Percentiles rank a stretch among this genome's conserved stretches.
phyloP scores from a whole-genome alignment of 306 rosid genomes.

The Macrotyloma uniflorum region DNA sequence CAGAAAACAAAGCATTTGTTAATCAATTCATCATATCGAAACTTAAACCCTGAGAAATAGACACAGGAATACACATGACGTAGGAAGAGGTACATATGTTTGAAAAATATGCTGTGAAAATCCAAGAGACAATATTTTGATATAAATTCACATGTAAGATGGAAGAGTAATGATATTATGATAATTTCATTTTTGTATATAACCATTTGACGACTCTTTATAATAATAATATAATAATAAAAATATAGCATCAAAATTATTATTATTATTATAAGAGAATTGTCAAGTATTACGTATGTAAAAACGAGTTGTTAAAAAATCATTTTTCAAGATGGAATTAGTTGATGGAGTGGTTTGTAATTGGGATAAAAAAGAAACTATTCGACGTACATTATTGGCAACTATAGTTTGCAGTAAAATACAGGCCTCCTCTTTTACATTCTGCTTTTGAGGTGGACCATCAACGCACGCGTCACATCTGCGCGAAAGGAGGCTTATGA shows the following conservation, averaged over 20 bases:
- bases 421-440: constrained; percentile 78
- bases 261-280: no score
- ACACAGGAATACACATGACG: neutral
- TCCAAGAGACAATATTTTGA: constrained; percentile 4
- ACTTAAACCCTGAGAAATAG: constrained; percentile 8
- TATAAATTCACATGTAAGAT: constrained; percentile 29
- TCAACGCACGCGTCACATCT: constrained; percentile 87
- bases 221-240: no score
- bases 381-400: constrained; percentile 56
- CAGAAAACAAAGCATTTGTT: constrained; percentile 22
- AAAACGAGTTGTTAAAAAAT: no score
- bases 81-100: constrained; percentile 8
- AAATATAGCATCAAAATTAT: no score
- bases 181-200: no score
- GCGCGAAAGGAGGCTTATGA: constrained; percentile 33
- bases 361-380: constrained; percentile 30
- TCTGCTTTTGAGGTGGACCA: constrained; percentile 76
- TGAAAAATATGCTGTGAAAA: constrained; percentile 22
- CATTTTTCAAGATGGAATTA: no score
- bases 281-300: no score
- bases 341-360: constrained; percentile 1
- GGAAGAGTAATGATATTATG: no score
- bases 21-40: constrained; percentile 27
- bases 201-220: no score
- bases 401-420: constrained; percentile 65